phyloP scores from a whole-genome alignment of 2,329 filamentous ascomycete genomes.

The Colletotrichum sublineola region DNA sequence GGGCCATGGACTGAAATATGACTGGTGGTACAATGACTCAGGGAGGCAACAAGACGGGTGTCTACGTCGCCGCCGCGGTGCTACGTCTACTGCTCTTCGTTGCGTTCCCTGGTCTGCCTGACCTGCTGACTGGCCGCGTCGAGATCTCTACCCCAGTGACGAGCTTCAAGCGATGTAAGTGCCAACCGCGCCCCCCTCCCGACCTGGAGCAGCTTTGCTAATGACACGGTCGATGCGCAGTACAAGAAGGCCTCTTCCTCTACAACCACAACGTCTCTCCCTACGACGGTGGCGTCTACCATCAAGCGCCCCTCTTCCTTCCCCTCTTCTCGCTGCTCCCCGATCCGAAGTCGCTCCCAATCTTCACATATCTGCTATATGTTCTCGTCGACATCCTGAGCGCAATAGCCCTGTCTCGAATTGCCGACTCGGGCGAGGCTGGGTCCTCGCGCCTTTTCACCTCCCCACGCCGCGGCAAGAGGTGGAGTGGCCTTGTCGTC shows the following conservation, averaged over 20 bases:
- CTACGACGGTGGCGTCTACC: slow-evolving; percentile 90
- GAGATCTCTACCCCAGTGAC: slow-evolving; percentile 97
- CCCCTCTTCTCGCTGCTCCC: slow-evolving; percentile 93
- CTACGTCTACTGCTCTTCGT: slow-evolving; percentile 85
- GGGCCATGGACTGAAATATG: slow-evolving; percentile 42
- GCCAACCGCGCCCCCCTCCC: neutral
- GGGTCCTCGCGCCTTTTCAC: slow-evolving; percentile 79
- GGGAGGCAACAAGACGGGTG: slow-evolving; percentile 58
- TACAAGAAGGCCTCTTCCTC: slow-evolving; percentile 96
- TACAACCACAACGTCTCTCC: slow-evolving; percentile 97
- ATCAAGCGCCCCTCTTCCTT: slow-evolving; percentile 88
- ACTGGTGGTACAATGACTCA: slow-evolving; percentile 52
- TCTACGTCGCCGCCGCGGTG: slow-evolving; percentile 82
- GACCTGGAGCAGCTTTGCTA: slow-evolving; percentile 22
- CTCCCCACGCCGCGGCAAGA: slow-evolving; percentile 81
- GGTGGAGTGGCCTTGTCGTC: slow-evolving; percentile 81
- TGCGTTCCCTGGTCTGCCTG: slow-evolving; percentile 85
- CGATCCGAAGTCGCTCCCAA: slow-evolving; percentile 72
- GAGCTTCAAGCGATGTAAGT: slow-evolving; percentile 95
- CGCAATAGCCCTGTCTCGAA: slow-evolving; percentile 81
- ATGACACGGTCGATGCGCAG: slow-evolving; percentile 57
- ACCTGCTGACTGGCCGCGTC: slow-evolving; percentile 89
- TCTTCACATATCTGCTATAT: slow-evolving; percentile 85
- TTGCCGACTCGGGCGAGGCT: slow-evolving; percentile 86
- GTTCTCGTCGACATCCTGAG: slow-evolving; percentile 84